A percentile compares a stretch with the other conserved stretches of the same genome.
Evolutionary conservation across 306 rosid genomes (phyloP).

Genomic region (Quercus cerris): DNA sequence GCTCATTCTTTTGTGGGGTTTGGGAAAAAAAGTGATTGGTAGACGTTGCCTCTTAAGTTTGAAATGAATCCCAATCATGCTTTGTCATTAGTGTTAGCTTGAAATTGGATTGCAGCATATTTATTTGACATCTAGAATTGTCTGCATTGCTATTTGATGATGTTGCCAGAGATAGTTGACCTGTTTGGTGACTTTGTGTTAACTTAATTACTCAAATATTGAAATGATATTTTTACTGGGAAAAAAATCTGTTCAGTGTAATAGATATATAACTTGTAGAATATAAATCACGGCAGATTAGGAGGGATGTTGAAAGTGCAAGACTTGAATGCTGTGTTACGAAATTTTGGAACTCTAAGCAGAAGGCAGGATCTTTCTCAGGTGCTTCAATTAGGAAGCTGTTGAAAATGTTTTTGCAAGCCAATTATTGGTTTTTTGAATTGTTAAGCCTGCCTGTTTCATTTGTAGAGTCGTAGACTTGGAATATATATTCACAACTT

Average conservation of each 20-base stretch:
- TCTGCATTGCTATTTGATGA: background rate
- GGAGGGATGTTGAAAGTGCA: constrained; percentile 59
- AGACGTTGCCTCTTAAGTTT: background rate
- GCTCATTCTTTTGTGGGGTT: too few species aligned
- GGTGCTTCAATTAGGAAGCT: constrained; percentile 37
- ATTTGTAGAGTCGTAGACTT: background rate
- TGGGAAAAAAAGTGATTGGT: too few species aligned
- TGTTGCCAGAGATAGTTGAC: background rate
- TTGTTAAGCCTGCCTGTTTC: background rate
- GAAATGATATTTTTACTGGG: background rate
- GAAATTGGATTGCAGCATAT: background rate
- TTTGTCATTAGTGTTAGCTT: background rate
- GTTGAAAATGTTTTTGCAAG: background rate
- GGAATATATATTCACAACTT: background rate
- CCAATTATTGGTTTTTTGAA: background rate
- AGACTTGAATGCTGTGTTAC: constrained; percentile 69
- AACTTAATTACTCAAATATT: background rate
- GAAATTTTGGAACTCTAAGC: constrained; percentile 52
- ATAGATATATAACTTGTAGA: background rate
- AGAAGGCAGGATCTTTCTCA: constrained; percentile 57
- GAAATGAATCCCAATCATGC: background rate
- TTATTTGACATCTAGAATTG: background rate
- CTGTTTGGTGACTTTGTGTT: background rate
- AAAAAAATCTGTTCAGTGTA: background rate
- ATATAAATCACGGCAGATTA: constrained; percentile 29